Percentiles rank a stretch among this genome's conserved stretches.
These are phyloP conservation scores for Chaetothyriales sp. DNA, from an alignment of 2,329 filamentous ascomycete genomes.

Conservation along the genomic window DNA sequence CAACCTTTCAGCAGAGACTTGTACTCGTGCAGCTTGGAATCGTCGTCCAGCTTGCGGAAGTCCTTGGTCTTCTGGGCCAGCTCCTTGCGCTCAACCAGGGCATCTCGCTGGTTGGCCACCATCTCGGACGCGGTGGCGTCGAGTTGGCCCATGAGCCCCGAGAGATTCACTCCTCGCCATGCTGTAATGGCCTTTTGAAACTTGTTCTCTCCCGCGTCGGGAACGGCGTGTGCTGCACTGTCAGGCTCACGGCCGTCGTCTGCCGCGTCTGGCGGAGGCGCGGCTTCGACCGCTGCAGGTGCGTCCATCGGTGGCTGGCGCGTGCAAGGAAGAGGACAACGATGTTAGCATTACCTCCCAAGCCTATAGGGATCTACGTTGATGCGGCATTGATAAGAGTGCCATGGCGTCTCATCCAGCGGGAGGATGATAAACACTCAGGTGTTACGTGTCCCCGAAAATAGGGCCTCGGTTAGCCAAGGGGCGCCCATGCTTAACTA, in stretches of 20 bases:
- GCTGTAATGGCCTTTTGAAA: constrained; percentile 92
- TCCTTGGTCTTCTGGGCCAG: constrained; percentile 98
- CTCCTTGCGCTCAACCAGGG: constrained; percentile 91
- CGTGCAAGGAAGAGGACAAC: not conserved
- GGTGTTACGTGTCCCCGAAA: not conserved
- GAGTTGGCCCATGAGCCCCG: constrained; percentile 66
- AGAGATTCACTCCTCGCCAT: constrained; percentile 95
- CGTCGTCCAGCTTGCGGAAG: constrained; percentile 85
- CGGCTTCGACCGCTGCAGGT: not conserved
- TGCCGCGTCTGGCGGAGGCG: too few relatives aligned
- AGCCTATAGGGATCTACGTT: not conserved
- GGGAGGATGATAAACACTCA: not conserved
- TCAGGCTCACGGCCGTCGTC: not conserved
- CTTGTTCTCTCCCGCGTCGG: constrained; percentile 60
- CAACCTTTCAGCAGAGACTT: constrained; percentile 77
- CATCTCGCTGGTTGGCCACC: constrained; percentile 81
- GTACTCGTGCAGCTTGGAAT: constrained; percentile 71
- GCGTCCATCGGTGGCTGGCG: not conserved
- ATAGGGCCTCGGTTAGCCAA: not conserved
- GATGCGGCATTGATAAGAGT: not conserved
- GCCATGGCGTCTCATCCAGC: not conserved
- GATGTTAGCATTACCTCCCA: not conserved
- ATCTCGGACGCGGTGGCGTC: constrained; percentile 93
- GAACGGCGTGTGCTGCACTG: not conserved
- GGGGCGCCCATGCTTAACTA: too few relatives aligned